phyloP scores from a whole-genome alignment of 2,329 filamentous ascomycete species.

The Xylaria sp. region DNA sequence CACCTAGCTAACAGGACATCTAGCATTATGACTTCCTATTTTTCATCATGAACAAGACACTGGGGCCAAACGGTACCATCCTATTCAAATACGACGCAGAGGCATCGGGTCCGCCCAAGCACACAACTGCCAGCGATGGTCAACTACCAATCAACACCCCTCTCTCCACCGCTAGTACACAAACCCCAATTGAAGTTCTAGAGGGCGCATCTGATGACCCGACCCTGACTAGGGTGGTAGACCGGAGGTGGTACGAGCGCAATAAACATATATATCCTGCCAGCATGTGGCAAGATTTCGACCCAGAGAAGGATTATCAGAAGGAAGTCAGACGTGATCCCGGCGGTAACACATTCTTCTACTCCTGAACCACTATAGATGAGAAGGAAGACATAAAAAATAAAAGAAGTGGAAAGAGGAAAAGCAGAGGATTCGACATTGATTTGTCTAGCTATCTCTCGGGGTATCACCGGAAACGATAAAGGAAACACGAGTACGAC shows the following conservation, averaged over 20 bases:
- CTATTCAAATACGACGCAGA: slow-evolving; percentile 78
- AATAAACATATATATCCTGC: slow-evolving; percentile 99
- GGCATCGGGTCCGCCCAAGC: slow-evolving; percentile 43
- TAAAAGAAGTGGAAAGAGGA: too few relatives aligned
- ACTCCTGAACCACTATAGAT: too few relatives aligned
- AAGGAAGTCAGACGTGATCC: slow-evolving; percentile 79
- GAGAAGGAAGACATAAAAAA: too few relatives aligned
- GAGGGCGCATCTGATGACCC: slow-evolving; percentile 84
- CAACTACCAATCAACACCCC: slow-evolving; percentile 47
- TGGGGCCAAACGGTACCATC: slow-evolving; percentile 71
- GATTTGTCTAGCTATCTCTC: neutral
- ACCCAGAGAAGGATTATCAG: slow-evolving; percentile 85
- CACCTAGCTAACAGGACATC: slow-evolving; percentile 30
- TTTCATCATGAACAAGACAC: slow-evolving; percentile 88
- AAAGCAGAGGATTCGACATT: neutral
- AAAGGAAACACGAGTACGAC: neutral
- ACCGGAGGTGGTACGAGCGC: slow-evolving; percentile 93
- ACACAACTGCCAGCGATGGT: slow-evolving; percentile 24
- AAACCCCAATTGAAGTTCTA: slow-evolving; percentile 59
- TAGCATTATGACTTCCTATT: slow-evolving; percentile 98
- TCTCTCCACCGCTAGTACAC: slow-evolving; percentile 45
- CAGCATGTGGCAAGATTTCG: slow-evolving; percentile 94
- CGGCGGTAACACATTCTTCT: slow-evolving; percentile 94
- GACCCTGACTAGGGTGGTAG: slow-evolving; percentile 87
- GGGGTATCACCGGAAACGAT: too few relatives aligned